phyloP scores from a whole-genome alignment of 257 asterid genomes.

The Eustoma russellianum region DNA sequence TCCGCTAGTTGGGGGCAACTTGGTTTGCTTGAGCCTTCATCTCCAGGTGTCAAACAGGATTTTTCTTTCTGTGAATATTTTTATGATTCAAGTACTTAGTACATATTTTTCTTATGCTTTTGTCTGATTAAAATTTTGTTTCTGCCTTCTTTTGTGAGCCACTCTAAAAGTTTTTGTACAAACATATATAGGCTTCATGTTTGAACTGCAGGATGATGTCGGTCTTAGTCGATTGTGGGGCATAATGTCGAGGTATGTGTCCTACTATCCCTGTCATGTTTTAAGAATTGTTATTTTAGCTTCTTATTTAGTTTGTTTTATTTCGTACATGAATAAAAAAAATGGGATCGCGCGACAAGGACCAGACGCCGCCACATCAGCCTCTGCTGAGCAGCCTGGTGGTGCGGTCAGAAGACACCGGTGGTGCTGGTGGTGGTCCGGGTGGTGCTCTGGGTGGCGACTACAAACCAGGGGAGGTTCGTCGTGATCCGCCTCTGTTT shows the following conservation, averaged over 20 bases:
- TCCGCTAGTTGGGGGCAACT: slow-evolving; percentile 61
- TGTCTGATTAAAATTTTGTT: background rate
- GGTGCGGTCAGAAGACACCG: slow-evolving; percentile 56
- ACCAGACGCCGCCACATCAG: slow-evolving; percentile 52
- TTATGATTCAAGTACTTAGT: background rate
- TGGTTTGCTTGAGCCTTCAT: slow-evolving; percentile 49
- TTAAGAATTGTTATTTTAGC: background rate
- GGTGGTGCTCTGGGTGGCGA: slow-evolving; percentile 33
- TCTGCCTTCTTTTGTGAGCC: background rate
- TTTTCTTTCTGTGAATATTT: slow-evolving; percentile 11
- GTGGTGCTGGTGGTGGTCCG: slow-evolving; percentile 30
- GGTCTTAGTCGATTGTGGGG: slow-evolving; percentile 92
- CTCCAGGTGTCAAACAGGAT: slow-evolving; percentile 47
- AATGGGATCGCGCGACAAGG: slow-evolving; percentile 75
- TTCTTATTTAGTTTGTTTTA: no score
- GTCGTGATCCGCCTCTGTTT: slow-evolving; percentile 61
- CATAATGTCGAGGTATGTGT: slow-evolving; percentile 66
- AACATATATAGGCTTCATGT: slow-evolving; percentile 42
- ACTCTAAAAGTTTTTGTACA: background rate
- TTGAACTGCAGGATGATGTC: slow-evolving; percentile 81
- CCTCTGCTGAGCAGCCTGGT: slow-evolving; percentile 72
- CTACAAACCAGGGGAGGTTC: slow-evolving; percentile 95
- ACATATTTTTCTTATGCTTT: background rate
- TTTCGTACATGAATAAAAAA: no score
- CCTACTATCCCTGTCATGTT: background rate